A percentile compares a stretch with the other conserved stretches of the same genome.
Evolutionary conservation across 129 eudicot genomes (phyloP).

Genomic region (Flaveria sonorensis): DNA sequence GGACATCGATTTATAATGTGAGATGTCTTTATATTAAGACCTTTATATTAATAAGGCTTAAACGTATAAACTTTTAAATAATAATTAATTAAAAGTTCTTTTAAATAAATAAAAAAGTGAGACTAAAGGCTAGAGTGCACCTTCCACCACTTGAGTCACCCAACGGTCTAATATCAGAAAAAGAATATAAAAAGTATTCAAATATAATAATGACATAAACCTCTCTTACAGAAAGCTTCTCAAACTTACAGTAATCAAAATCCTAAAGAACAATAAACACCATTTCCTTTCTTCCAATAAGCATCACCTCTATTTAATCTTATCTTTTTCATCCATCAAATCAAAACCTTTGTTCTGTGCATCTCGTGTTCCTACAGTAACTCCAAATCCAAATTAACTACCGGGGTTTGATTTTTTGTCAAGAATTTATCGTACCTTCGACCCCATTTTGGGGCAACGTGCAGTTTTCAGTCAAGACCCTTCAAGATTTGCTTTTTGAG

Average conservation of each 20-base stretch:
- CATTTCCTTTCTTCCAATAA: conserved; percentile 14
- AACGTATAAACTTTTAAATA: too few species aligned
- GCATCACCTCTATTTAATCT: conserved; percentile 4
- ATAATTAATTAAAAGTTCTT: too few species aligned
- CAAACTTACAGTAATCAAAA: not conserved
- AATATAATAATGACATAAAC: not conserved
- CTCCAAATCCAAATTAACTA: conserved; percentile 7
- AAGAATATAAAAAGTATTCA: conserved; percentile 3
- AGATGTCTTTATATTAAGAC: too few species aligned
- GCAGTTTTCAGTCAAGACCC: conserved; percentile 19
- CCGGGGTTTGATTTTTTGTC: conserved; percentile 7
- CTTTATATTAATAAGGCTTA: too few species aligned
- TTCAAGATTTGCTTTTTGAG: conserved; percentile 40
- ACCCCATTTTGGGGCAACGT: conserved; percentile 25
- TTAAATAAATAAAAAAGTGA: not conserved
- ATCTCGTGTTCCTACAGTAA: conserved; percentile 12
- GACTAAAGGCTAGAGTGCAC: conserved; percentile 17
- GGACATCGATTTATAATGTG: too few species aligned
- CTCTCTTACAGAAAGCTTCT: not conserved
- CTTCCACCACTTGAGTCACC: conserved; percentile 30
- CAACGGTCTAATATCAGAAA: conserved; percentile 43
- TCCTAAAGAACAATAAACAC: conserved; percentile 25
- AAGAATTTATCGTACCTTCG: conserved; percentile 21
- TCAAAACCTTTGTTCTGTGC: conserved; percentile 11
- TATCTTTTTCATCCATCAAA: not conserved